A percentile compares a stretch with the other conserved stretches of the same genome.
phyloP scores from a whole-genome alignment of 169 alveolate species.

The Cryptosporidium sp. region DNA sequence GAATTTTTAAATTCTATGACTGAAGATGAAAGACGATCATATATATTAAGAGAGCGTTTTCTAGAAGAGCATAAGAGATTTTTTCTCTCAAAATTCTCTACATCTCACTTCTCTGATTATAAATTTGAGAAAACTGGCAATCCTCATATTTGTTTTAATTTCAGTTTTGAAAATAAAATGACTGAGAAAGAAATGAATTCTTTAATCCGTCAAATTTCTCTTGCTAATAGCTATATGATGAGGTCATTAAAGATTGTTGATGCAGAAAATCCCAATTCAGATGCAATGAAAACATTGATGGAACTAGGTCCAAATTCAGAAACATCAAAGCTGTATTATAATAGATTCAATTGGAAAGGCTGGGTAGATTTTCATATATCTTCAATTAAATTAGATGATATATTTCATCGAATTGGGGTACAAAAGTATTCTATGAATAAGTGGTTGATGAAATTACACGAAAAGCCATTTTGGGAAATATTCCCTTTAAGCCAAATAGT shows the following conservation, averaged over 20 bases:
- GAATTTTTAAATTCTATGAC: conserved; percentile 73
- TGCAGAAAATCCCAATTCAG: conserved; percentile 35
- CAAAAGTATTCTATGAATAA: conserved; percentile 77
- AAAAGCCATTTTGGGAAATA: conserved; percentile 79
- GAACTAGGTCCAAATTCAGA: conserved; percentile 56
- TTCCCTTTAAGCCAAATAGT: conserved; percentile 78
- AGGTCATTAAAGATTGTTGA: conserved; percentile 76
- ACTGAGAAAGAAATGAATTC: conserved; percentile 80
- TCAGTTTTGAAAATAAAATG: conserved; percentile 78
- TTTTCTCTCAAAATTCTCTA: conserved; percentile 31
- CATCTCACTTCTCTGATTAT: conserved; percentile 40
- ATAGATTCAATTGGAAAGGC: conserved; percentile 58
- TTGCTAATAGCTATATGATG: conserved; percentile 78
- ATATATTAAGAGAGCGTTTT: conserved; percentile 76
- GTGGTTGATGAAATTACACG: conserved; percentile 77
- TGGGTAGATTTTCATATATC: conserved; percentile 79
- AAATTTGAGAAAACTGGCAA: conserved; percentile 18
- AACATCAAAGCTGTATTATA: conserved; percentile 36
- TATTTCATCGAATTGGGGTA: conserved; percentile 55
- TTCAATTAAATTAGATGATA: conserved; percentile 58
- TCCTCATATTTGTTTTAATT: conserved; percentile 79
- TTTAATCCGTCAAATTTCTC: conserved; percentile 78
- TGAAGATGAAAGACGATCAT: conserved; percentile 75
- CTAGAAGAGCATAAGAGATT: conserved; percentile 48
- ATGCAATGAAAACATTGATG: conserved; percentile 34